A percentile compares a stretch with the other conserved stretches of the same genome.
Conservation (phyloP, 768 basidiomycete species). For the Tubosaeta sp. region DNA sequence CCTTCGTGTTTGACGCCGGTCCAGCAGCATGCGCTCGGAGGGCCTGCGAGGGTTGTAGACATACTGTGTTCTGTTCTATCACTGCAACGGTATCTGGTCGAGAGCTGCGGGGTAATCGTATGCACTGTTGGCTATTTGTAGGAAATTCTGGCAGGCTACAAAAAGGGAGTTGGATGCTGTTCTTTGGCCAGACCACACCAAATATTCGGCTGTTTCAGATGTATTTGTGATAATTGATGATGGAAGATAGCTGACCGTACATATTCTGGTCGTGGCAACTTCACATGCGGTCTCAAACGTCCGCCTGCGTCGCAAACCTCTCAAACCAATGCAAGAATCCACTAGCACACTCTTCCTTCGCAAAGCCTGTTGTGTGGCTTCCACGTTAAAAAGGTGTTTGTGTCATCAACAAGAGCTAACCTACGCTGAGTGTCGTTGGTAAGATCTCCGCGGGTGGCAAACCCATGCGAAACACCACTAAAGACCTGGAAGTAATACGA, state of each 20-base stretch:
- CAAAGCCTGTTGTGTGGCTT: conserved; percentile 41
- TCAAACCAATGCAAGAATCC: conserved; percentile 50
- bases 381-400: background rate
- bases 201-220: background rate
- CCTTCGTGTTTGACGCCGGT: conserved; percentile 35
- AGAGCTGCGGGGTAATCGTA: too few relatives aligned
- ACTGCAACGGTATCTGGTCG: background rate
- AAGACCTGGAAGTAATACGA: conserved; percentile 58
- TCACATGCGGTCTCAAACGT: background rate
- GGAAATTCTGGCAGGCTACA: too few relatives aligned
- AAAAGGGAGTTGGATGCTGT: too few relatives aligned
- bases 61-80: background rate
- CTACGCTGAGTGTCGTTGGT: conserved; percentile 22
- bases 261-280: background rate
- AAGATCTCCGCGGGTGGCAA: conserved; percentile 30
- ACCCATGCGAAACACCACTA: conserved; percentile 40
- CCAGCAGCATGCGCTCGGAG: conserved; percentile 45
- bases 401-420: background rate
- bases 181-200: too few relatives aligned
- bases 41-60: conserved; percentile 36
- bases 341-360: conserved; percentile 55
- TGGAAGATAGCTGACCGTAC: conserved; percentile 4
- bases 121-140: too few relatives aligned
- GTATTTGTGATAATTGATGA: background rate
- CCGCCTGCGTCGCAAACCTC: conserved; percentile 33